These are phyloP conservation scores for Violaceomyces palustris DNA, from an alignment of 1,284 basidiomycete species.

Conservation along the genomic window DNA sequence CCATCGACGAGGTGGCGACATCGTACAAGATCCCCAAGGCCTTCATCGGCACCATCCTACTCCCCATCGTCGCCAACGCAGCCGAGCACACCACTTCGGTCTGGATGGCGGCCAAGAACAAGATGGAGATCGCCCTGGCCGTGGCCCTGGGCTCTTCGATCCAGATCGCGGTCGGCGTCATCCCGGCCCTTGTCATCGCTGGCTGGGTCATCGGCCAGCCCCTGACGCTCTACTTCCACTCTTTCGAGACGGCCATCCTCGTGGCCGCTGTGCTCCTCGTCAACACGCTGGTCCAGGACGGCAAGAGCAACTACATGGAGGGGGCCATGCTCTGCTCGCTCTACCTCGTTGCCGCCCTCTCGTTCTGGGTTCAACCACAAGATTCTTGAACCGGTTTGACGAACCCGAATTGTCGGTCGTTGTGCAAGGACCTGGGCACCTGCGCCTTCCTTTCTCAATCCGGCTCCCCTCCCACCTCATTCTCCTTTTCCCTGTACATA, in stretches of 20 bases:
- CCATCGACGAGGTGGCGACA: conserved; percentile 50
- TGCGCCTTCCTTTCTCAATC: no score
- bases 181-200: conserved; percentile 51
- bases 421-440: no score
- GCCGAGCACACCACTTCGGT: conserved; percentile 51
- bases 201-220: conserved; percentile 53
- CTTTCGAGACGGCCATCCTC: conserved; percentile 48
- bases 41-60: conserved; percentile 61
- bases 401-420: no score
- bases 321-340: conserved; percentile 53
- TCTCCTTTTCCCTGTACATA: no score
- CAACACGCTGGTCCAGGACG: conserved; percentile 51
- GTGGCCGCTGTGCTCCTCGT: conserved; percentile 52
- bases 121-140: conserved; percentile 60
- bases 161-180: conserved; percentile 47
- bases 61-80: conserved; percentile 74
- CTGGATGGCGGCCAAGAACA: conserved; percentile 48
- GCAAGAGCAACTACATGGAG: conserved; percentile 49
- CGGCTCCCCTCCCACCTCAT: no score
- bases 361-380: conserved; percentile 42
- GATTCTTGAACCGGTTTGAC: no score
- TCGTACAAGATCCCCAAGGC: conserved; percentile 50
- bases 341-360: conserved; percentile 42
- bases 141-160: conserved; percentile 80
- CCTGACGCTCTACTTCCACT: conserved; percentile 52